Percentiles rank a stretch among this genome's conserved stretches.
Evolutionary conservation across 1,284 basidiomycete species (phyloP).

Genomic region (Phylloboletellus chloephorus): DNA sequence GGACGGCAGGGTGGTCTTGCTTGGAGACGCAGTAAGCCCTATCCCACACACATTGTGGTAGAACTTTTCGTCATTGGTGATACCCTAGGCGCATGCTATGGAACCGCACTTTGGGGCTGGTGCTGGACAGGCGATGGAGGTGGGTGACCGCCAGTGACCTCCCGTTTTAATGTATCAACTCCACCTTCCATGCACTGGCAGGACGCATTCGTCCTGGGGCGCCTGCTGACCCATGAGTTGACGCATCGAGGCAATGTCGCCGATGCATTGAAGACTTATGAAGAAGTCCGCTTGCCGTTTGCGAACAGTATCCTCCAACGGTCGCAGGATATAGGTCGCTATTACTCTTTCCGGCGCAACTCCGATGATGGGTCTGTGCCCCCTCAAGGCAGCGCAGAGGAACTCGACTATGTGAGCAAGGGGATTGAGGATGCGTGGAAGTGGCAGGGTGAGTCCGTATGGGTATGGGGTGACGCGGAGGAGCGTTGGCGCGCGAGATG

Average conservation of each 20-base stretch:
- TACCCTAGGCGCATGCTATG: conserved; percentile 30
- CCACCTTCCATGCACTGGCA: conserved; percentile 5
- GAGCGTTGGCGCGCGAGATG: conserved; percentile 10
- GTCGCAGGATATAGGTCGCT: conserved; percentile 2
- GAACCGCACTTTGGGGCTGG: conserved; percentile 30
- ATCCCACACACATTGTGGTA: not conserved
- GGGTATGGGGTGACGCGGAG: conserved; percentile 16
- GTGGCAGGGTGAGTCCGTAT: conserved; percentile 15
- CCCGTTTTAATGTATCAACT: not conserved
- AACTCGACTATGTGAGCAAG: conserved; percentile 11
- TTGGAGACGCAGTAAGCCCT: conserved; percentile 35
- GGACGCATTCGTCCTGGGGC: conserved; percentile 36
- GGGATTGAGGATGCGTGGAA: conserved; percentile 18
- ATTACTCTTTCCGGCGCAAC: conserved; percentile 4
- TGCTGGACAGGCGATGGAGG: conserved; percentile 33
- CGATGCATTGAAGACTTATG: conserved; percentile 29
- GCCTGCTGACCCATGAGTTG: conserved; percentile 28
- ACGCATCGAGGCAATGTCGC: conserved; percentile 19
- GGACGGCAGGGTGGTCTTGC: conserved; percentile 26
- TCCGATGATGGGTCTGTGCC: not conserved
- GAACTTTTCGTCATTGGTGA: not conserved
- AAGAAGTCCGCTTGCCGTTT: conserved; percentile 30
- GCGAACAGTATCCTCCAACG: conserved; percentile 14
- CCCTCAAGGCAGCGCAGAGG: not conserved
- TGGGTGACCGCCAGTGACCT: conserved; percentile 5